Evolutionary conservation across 1,284 basidiomycete species (phyloP).

Genomic region (Pseudozyma pruni): DNA sequence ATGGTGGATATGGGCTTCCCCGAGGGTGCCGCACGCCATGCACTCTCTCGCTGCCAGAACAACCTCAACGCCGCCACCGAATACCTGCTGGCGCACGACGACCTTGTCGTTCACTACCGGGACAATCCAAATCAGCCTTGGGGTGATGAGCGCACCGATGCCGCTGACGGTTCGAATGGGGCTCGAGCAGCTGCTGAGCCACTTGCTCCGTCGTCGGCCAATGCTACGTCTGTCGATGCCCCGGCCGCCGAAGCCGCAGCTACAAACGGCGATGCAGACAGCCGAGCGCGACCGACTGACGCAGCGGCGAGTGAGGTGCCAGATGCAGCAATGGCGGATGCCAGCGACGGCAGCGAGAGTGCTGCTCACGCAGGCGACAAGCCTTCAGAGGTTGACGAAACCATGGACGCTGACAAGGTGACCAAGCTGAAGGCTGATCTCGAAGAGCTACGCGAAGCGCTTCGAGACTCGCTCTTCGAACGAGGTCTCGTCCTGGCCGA

Average conservation of each 20-base stretch:
- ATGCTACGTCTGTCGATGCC: conserved; percentile 67
- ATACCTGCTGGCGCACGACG: conserved; percentile 75
- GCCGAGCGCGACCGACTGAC: conserved; percentile 23
- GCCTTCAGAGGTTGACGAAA: conserved; percentile 16
- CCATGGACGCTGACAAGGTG: conserved; percentile 35
- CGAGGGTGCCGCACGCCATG: conserved; percentile 82
- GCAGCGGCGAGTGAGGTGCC: conserved; percentile 32
- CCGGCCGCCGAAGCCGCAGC: conserved; percentile 10
- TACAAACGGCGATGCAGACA: conserved; percentile 38
- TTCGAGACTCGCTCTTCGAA: conserved; percentile 66
- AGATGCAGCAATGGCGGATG: conserved; percentile 39
- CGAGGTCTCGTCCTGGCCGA: conserved; percentile 79
- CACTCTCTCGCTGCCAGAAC: conserved; percentile 84
- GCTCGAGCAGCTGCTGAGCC: conserved; percentile 12
- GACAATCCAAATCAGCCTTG: conserved; percentile 43
- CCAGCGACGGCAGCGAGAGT: conserved; percentile 1
- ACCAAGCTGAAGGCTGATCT: conserved; percentile 34
- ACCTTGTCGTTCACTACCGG: conserved; percentile 44
- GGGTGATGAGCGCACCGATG: conserved; percentile 16
- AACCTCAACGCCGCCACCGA: conserved; percentile 91
- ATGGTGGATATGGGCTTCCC: conserved; percentile 97
- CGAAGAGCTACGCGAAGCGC: conserved; percentile 68
- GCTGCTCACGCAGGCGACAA: conserved; percentile 1
- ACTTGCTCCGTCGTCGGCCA: conserved; percentile 45
- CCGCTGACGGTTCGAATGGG: conserved; percentile 1